Evolutionary conservation across 495 filamentous ascomycete genomes (phyloP).

Genomic region (Aspergillus coremiiformis): DNA sequence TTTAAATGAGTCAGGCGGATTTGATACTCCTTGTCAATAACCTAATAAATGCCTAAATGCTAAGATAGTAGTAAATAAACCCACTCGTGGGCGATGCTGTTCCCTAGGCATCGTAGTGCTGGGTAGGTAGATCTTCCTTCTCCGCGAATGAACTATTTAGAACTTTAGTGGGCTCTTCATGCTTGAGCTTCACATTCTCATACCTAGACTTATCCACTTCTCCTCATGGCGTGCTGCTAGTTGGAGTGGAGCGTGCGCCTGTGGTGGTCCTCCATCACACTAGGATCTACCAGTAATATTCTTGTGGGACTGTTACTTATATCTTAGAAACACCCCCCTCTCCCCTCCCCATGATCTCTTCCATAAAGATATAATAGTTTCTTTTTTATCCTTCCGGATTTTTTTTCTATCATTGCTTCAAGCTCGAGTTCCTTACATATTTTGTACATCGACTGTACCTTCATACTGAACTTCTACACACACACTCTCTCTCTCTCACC

Average conservation of each 20-base stretch:
- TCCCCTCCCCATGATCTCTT: neutral
- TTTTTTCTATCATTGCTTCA: neutral
- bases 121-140: conserved; percentile 16
- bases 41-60: too few species aligned
- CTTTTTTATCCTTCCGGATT: neutral
- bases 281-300: neutral
- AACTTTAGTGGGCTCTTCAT: too few species aligned
- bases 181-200: conserved; percentile 10
- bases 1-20: neutral
- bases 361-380: neutral
- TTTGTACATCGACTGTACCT: neutral
- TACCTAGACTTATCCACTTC: conserved; percentile 4
- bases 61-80: too few species aligned
- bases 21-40: neutral
- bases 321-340: too few species aligned
- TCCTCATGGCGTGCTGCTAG: conserved; percentile 6
- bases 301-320: neutral
- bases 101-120: conserved; percentile 16
- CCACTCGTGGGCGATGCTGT: conserved; percentile 5
- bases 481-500: neutral
- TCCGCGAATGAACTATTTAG: conserved; percentile 6
- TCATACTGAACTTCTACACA: neutral
- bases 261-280: neutral
- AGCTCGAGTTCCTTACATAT: neutral
- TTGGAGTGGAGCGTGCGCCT: neutral